These are phyloP conservation scores for Saccharomyces hybrid DNA, from an alignment of 1,139 yeast species.

Conservation along the genomic window DNA sequence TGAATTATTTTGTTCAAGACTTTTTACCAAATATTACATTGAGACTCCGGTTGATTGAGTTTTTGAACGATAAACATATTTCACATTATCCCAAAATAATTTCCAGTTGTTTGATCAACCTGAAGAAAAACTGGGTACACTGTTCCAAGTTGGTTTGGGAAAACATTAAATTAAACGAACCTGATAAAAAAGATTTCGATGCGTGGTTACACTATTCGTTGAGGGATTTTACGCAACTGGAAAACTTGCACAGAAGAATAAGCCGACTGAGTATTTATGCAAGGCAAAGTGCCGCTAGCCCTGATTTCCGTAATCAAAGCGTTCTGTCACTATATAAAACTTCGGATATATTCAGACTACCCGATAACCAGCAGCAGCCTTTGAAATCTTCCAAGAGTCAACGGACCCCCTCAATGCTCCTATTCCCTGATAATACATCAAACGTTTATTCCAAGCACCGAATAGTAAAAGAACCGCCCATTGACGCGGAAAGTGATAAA, in stretches of 20 bases:
- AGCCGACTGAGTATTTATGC: conserved; percentile 29
- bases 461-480: not conserved
- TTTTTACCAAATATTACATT: conserved; percentile 44
- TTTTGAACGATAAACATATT: conserved; percentile 39
- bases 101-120: conserved; percentile 35
- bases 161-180: conserved; percentile 18
- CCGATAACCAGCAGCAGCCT: conserved; percentile 6
- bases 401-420: conserved; percentile 30
- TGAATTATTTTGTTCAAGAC: conserved; percentile 69
- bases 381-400: conserved; percentile 5
- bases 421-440: conserved; percentile 28
- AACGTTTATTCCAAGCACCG: conserved; percentile 6
- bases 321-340: conserved; percentile 26
- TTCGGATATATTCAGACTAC: conserved; percentile 17
- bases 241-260: conserved; percentile 13
- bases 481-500: not conserved
- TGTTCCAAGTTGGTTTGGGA: conserved; percentile 25
- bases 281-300: conserved; percentile 27
- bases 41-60: conserved; percentile 43
- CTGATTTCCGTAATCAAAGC: conserved; percentile 28
- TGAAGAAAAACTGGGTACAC: conserved; percentile 38
- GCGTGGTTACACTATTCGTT: conserved; percentile 24
- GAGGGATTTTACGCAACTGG: conserved; percentile 19
- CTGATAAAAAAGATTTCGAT: conserved; percentile 10
- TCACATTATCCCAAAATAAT: conserved; percentile 35